Conservation (phyloP, 2,329 filamentous ascomycete genomes). For the Calonectria honghensis region DNA sequence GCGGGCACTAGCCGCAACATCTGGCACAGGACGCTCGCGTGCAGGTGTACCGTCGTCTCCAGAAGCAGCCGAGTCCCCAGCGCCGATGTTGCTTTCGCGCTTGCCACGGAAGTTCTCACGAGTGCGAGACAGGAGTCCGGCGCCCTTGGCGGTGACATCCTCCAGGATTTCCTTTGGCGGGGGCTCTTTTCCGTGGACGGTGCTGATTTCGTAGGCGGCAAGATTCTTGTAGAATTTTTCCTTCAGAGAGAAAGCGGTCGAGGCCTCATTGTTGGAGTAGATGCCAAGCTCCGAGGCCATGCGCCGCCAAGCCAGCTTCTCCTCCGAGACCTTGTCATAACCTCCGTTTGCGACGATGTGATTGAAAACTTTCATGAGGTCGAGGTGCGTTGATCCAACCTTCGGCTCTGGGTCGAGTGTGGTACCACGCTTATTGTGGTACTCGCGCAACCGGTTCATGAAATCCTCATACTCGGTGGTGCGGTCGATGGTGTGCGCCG, state of each 20-base stretch:
- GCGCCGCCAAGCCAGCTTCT: constrained; percentile 90
- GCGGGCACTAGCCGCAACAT: constrained; percentile 72
- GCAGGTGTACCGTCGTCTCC: constrained; percentile 76
- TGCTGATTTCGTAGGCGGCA: constrained; percentile 89
- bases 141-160: constrained; percentile 89
- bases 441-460: constrained; percentile 81
- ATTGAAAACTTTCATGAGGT: constrained; percentile 86
- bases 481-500: constrained; percentile 71
- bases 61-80: constrained; percentile 75
- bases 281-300: constrained; percentile 86
- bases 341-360: constrained; percentile 85
- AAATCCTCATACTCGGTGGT: constrained; percentile 86
- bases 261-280: constrained; percentile 83
- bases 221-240: constrained; percentile 93
- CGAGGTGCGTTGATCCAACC: constrained; percentile 84
- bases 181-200: constrained; percentile 85
- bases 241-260: constrained; percentile 91
- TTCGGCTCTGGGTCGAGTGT: constrained; percentile 87
- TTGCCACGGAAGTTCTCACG: constrained; percentile 81
- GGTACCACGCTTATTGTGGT: constrained; percentile 87
- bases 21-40: constrained; percentile 71
- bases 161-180: constrained; percentile 93
- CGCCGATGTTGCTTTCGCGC: constrained; percentile 69
- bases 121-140: constrained; percentile 85
- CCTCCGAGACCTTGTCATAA: constrained; percentile 88